phyloP scores from a whole-genome alignment of 495 filamentous ascomycete genomes.

The Penicillium bialowiezense region DNA sequence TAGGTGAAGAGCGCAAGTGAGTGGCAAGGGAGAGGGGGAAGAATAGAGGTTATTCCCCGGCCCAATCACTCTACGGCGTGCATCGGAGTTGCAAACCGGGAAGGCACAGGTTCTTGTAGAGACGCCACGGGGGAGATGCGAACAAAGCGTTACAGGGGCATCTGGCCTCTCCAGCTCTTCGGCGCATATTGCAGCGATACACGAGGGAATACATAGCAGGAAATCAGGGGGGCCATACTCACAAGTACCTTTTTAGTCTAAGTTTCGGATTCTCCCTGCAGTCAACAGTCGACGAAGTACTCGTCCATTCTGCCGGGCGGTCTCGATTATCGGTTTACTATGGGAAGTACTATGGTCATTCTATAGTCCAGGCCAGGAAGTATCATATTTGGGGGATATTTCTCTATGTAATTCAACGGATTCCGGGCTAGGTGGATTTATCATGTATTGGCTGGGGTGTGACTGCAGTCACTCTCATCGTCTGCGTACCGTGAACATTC shows the following conservation, averaged over 20 bases:
- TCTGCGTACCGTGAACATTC: no score
- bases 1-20: slow-evolving; percentile 4
- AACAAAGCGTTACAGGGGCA: slow-evolving; percentile 29
- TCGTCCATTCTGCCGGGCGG: slow-evolving; percentile 24
- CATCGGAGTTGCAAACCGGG: slow-evolving; percentile 30
- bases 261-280: slow-evolving; percentile 12
- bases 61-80: slow-evolving; percentile 16
- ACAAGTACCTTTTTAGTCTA: slow-evolving; percentile 18
- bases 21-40: slow-evolving; percentile 14
- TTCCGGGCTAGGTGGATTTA: no score
- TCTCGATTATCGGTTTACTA: not conserved
- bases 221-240: slow-evolving; percentile 10
- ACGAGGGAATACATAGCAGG: not conserved
- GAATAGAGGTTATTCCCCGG: not conserved
- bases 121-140: slow-evolving; percentile 29
- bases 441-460: no score
- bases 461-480: no score
- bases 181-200: not conserved
- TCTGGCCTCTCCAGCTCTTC: not conserved
- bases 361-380: not conserved
- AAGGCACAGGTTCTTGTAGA: slow-evolving; percentile 31
- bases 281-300: slow-evolving; percentile 20
- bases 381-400: not conserved
- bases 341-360: not conserved
- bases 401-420: not conserved